Percentiles rank a stretch among this genome's conserved stretches.
Conservation (phyloP, 495 filamentous ascomycete species). For the Aspergillus baeticus region DNA sequence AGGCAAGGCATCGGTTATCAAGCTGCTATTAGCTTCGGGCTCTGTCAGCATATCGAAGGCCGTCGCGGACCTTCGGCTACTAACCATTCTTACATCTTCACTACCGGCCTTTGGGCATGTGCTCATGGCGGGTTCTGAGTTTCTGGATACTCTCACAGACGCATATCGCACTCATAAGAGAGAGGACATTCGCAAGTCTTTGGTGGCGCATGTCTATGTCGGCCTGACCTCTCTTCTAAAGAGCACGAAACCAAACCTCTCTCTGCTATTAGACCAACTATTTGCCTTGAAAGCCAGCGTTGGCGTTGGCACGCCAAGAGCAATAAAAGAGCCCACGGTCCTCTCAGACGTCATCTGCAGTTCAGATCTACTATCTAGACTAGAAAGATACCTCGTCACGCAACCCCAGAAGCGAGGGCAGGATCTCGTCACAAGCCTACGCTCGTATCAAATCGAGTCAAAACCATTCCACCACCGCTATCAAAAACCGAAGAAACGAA, state of each 20-base stretch:
- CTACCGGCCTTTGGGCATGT: conserved; percentile 46
- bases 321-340: conserved; percentile 39
- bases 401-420: conserved; percentile 47
- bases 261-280: conserved; percentile 74
- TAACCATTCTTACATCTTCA: conserved; percentile 40
- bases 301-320: conserved; percentile 46
- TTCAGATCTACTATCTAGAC: conserved; percentile 35
- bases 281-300: conserved; percentile 74
- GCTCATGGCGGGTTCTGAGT: conserved; percentile 81
- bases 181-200: conserved; percentile 54
- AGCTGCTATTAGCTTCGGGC: conserved; percentile 47
- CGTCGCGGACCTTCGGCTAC: conserved; percentile 33
- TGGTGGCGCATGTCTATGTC: conserved; percentile 71
- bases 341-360: conserved; percentile 47
- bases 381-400: conserved; percentile 56
- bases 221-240: conserved; percentile 67
- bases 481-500: conserved; percentile 53
- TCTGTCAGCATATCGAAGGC: conserved; percentile 28
- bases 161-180: conserved; percentile 60
- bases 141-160: conserved; percentile 69
- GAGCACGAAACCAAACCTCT: conserved; percentile 62
- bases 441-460: conserved; percentile 45
- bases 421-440: conserved; percentile 39
- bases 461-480: conserved; percentile 53
- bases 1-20: conserved; percentile 45